phyloP scores from a whole-genome alignment of 192 early-diverging fungal species.

The Ambispora gerdemannii region DNA sequence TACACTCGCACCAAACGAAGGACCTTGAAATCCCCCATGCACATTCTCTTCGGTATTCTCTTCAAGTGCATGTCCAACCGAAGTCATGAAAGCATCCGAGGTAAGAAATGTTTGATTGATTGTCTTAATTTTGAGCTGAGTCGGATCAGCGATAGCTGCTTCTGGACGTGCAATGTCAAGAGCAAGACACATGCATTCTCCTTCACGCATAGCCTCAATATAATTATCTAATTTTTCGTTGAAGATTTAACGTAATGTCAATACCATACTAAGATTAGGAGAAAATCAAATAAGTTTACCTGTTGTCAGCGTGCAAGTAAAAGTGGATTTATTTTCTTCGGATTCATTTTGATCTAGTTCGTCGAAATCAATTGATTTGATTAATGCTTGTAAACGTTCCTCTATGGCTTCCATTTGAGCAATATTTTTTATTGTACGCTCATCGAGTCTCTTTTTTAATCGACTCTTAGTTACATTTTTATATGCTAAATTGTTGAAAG shows the following conservation, averaged over 20 bases:
- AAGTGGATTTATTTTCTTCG: conserved; percentile 31
- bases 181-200: conserved; percentile 45
- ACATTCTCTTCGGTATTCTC: conserved; percentile 26
- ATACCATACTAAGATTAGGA: background rate
- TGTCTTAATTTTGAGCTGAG: conserved; percentile 42
- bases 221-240: conserved; percentile 27
- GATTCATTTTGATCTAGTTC: conserved; percentile 35
- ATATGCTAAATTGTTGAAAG: conserved; percentile 44
- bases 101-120: conserved; percentile 43
- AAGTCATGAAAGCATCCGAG: conserved; percentile 41
- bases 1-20: conserved; percentile 33
- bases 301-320: conserved; percentile 40
- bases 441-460: conserved; percentile 39
- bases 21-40: conserved; percentile 40
- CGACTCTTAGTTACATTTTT: conserved; percentile 36
- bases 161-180: conserved; percentile 37
- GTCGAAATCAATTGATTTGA: conserved; percentile 35
- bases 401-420: conserved; percentile 40
- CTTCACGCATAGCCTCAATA: conserved; percentile 39
- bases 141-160: conserved; percentile 42
- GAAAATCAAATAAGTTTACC: conserved; percentile 28
- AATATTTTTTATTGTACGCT: conserved; percentile 39
- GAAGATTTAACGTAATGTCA: background rate
- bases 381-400: conserved; percentile 33
- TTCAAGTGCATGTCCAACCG: conserved; percentile 35